Conservation (phyloP, 75 land plant species). For the Selaginella tamariscina region DNA sequence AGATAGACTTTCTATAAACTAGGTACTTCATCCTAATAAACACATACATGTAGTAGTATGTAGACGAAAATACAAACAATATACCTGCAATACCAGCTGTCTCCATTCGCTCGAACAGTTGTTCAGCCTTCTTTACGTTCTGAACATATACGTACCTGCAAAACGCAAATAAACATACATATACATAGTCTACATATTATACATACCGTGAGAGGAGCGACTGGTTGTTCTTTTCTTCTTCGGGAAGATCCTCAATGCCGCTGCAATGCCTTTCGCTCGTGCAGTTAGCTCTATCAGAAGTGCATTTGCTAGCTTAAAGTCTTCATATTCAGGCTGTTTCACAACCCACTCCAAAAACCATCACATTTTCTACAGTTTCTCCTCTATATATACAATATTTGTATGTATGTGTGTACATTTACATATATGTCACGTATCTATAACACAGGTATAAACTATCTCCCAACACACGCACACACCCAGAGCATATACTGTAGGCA, state of each 20-base stretch:
- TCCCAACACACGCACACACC: background rate
- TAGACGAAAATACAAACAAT: too few relatives aligned
- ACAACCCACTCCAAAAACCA: background rate
- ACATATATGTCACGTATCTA: too few relatives aligned
- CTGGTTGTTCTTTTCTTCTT: background rate
- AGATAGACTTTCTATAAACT: too few relatives aligned
- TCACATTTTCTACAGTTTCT: too few relatives aligned
- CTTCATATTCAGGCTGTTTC: background rate
- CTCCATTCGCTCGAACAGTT: background rate
- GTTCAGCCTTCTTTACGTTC: background rate
- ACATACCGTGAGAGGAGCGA: background rate
- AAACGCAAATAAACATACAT: too few relatives aligned
- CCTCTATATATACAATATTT: too few relatives aligned
- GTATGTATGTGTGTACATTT: too few relatives aligned
- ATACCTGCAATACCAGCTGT: background rate
- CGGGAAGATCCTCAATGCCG: background rate
- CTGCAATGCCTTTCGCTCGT: background rate
- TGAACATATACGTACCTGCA: background rate
- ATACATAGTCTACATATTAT: too few relatives aligned
- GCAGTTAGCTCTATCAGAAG: background rate
- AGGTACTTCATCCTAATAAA: too few relatives aligned
- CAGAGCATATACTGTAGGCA: background rate
- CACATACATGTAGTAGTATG: too few relatives aligned
- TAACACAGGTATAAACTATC: background rate
- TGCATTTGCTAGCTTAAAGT: background rate